A percentile compares a stretch with the other conserved stretches of the same genome.
Conservation (phyloP, 495 filamentous ascomycete genomes). For the Wilcoxina mikolae region DNA sequence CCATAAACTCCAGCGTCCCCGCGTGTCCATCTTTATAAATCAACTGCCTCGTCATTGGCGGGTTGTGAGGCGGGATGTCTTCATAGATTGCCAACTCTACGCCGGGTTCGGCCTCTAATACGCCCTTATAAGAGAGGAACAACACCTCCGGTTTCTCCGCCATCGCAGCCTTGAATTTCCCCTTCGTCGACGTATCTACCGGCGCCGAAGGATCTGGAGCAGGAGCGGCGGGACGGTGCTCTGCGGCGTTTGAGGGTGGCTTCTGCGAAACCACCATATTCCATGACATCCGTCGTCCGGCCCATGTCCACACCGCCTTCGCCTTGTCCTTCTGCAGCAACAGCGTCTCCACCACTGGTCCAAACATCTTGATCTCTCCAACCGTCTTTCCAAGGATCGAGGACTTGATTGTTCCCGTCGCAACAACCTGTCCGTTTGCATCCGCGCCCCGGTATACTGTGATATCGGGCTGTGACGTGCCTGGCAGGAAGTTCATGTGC, state of each 20-base stretch:
- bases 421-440: neutral
- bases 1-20: neutral
- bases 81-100: neutral
- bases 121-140: neutral
- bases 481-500: neutral
- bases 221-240: neutral
- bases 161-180: conserved; percentile 1
- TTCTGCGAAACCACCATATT: neutral
- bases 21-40: neutral
- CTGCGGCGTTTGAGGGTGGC: neutral
- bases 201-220: too few relatives aligned
- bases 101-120: neutral
- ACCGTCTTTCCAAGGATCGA: neutral
- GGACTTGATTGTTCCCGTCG: neutral
- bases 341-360: neutral
- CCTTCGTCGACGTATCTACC: neutral
- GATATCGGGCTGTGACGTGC: neutral
- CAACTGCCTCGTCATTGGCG: neutral
- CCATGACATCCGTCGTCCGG: neutral
- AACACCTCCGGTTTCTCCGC: neutral
- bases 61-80: neutral
- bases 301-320: neutral
- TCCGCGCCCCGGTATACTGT: conserved; percentile 1
- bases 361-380: neutral
- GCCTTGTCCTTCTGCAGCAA: neutral